Evolutionary conservation across 2,329 filamentous ascomycete species (phyloP).

Genomic region (Diaporthe sp.): DNA sequence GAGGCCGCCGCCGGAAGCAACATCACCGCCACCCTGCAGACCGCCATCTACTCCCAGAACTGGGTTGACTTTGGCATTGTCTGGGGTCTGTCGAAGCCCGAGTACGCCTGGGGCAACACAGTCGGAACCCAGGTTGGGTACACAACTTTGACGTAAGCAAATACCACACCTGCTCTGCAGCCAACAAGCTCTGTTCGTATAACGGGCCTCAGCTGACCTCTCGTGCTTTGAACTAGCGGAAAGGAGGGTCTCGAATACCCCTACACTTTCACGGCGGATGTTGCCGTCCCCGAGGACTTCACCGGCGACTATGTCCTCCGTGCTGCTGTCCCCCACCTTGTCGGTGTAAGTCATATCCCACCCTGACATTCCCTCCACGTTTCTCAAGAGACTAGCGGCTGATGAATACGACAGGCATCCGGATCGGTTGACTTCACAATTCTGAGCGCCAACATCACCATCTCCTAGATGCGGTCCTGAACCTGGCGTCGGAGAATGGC

Average conservation of each 20-base stretch:
- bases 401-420: conserved; percentile 24
- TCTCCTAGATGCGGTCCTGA: not conserved
- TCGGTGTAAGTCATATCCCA: conserved; percentile 23
- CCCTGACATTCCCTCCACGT: no score
- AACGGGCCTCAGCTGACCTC: not conserved
- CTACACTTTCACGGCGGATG: conserved; percentile 31
- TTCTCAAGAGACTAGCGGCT: not conserved
- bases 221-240: not conserved
- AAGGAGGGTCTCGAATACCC: conserved; percentile 32
- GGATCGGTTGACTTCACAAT: conserved; percentile 11
- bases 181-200: not conserved
- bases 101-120: conserved; percentile 42
- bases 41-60: conserved; percentile 52
- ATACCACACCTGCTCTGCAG: not conserved
- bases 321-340: conserved; percentile 33
- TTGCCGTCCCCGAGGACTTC: conserved; percentile 26
- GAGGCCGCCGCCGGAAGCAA: conserved; percentile 45
- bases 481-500: no score
- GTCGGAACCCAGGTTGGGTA: conserved; percentile 50
- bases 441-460: conserved; percentile 32
- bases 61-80: conserved; percentile 51
- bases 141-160: conserved; percentile 40
- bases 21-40: conserved; percentile 46
- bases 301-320: conserved; percentile 34
- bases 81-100: conserved; percentile 46